phyloP scores from a whole-genome alignment of 2,329 filamentous ascomycete genomes.

The Orbilia brochopaga region DNA sequence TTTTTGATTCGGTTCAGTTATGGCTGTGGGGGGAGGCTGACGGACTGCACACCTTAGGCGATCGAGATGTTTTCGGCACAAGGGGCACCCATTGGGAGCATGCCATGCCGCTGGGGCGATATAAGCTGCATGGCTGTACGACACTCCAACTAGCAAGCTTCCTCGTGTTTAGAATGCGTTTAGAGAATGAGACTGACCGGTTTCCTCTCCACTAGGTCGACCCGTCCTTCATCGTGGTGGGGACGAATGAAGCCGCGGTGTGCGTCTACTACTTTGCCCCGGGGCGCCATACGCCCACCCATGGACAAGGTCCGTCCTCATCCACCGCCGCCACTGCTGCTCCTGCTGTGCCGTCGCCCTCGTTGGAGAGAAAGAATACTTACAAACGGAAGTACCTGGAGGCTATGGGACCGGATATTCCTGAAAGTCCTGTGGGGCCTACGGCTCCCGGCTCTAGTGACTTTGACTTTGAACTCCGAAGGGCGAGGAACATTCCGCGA shows the following conservation, averaged over 20 bases:
- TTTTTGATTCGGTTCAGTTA: neutral
- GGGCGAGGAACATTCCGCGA: slow-evolving; percentile 19
- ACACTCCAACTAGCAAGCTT: neutral
- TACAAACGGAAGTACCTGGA: slow-evolving; percentile 50
- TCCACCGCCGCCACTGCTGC: slow-evolving; percentile 29
- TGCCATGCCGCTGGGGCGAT: slow-evolving; percentile 17
- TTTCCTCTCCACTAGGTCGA: slow-evolving; percentile 29
- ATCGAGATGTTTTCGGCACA: slow-evolving; percentile 33
- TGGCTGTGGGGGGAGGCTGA: neutral
- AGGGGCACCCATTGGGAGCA: slow-evolving; percentile 17
- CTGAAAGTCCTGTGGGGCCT: slow-evolving; percentile 26
- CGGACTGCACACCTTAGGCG: no score
- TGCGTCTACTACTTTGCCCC: slow-evolving; percentile 49
- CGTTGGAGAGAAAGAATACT: slow-evolving; percentile 48
- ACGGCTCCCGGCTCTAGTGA: slow-evolving; percentile 1
- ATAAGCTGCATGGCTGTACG: slow-evolving; percentile 43
- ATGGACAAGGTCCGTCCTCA: slow-evolving; percentile 50
- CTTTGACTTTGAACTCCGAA: slow-evolving; percentile 8
- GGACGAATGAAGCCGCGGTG: slow-evolving; percentile 26
- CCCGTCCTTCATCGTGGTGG: slow-evolving; percentile 44
- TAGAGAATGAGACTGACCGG: neutral
- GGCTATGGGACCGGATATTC: slow-evolving; percentile 42
- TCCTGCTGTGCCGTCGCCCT: slow-evolving; percentile 24
- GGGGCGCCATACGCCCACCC: slow-evolving; percentile 15
- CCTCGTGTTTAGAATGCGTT: neutral